A percentile compares a stretch with the other conserved stretches of the same genome.
phyloP scores from a whole-genome alignment of 768 basidiomycete species.

The Boletus pseudopeckii region DNA sequence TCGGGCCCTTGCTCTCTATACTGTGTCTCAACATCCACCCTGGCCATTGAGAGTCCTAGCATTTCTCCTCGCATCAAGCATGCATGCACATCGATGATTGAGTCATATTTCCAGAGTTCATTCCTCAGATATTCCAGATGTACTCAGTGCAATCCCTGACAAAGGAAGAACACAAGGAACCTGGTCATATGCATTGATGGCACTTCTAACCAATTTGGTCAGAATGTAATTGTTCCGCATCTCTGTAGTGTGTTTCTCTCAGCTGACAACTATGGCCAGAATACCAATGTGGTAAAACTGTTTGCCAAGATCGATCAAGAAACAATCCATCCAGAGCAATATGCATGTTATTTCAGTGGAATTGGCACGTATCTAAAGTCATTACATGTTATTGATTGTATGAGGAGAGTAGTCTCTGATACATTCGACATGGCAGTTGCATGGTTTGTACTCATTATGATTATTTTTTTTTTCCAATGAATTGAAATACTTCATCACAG shows the following conservation, averaged over 20 bases:
- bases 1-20: not conserved
- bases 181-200: slow-evolving; percentile 25
- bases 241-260: not conserved
- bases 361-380: slow-evolving; percentile 35
- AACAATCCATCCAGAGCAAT: slow-evolving; percentile 19
- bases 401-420: slow-evolving; percentile 18
- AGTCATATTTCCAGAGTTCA: no score
- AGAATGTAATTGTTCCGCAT: slow-evolving; percentile 8
- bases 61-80: not conserved
- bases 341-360: slow-evolving; percentile 37
- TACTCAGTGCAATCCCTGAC: slow-evolving; percentile 11
- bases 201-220: slow-evolving; percentile 23
- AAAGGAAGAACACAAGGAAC: slow-evolving; percentile 14
- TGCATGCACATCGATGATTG: not conserved
- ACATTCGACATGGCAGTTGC: slow-evolving; percentile 38
- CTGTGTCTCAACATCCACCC: not conserved
- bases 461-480: not conserved
- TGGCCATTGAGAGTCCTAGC: not conserved
- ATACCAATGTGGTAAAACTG: slow-evolving; percentile 36
- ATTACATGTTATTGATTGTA: slow-evolving; percentile 21
- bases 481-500: slow-evolving; percentile 10
- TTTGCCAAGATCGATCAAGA: slow-evolving; percentile 27
- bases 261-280: slow-evolving; percentile 25
- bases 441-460: slow-evolving; percentile 25
- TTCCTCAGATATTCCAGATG: no score